phyloP scores from a whole-genome alignment of 2,329 filamentous ascomycete genomes.

The Ophiostoma piceae region DNA sequence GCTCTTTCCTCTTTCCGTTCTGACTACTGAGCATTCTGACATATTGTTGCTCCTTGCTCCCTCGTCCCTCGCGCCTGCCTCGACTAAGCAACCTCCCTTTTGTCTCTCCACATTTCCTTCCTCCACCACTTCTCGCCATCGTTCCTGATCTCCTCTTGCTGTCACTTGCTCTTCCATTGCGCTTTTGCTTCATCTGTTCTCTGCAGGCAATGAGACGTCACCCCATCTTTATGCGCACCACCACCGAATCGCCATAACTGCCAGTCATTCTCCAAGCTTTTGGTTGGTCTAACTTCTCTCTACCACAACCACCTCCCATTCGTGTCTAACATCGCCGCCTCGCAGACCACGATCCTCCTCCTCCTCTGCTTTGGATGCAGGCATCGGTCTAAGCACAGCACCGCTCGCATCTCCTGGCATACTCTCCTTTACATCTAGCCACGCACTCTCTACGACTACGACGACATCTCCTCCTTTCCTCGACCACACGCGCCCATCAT shows the following conservation, averaged over 20 bases:
- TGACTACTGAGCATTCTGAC: neutral
- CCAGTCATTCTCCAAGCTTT: neutral
- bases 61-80: neutral
- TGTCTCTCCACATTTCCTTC: conserved; percentile 1
- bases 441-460: neutral
- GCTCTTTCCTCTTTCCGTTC: neutral
- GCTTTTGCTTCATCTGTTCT: conserved; percentile 10
- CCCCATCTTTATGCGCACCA: neutral
- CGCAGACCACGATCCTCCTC: neutral
- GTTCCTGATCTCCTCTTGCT: neutral
- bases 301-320: neutral
- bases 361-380: neutral
- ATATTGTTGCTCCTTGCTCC: neutral
- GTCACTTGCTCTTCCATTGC: neutral
- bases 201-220: conserved; percentile 14
- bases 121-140: neutral
- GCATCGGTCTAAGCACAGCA: conserved; percentile 4
- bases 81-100: neutral
- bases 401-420: neutral
- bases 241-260: neutral
- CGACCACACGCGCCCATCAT: conserved; percentile 22
- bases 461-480: neutral
- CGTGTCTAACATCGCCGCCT: neutral
- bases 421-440: conserved; percentile 6
- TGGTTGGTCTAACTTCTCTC: neutral